These are phyloP conservation scores for Leccinum uliginosum DNA, from an alignment of 768 basidiomycete genomes.

Conservation along the genomic window DNA sequence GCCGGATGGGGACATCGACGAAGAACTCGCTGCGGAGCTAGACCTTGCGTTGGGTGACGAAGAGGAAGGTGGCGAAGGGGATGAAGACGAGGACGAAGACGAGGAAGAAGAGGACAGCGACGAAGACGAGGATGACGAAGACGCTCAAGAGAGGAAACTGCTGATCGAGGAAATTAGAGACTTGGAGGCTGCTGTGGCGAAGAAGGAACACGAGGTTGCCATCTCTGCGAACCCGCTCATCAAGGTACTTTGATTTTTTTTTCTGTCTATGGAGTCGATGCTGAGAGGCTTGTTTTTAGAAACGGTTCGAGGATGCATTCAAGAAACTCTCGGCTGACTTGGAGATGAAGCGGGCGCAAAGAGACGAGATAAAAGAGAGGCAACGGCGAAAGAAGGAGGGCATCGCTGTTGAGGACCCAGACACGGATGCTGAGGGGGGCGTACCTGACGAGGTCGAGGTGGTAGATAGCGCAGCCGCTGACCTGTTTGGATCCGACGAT, in stretches of 20 bases:
- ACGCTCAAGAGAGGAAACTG: constrained; percentile 70
- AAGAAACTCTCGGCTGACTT: constrained; percentile 84
- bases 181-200: constrained; percentile 80
- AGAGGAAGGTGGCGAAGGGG: constrained; percentile 58
- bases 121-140: constrained; percentile 81
- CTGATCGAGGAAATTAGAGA: constrained; percentile 88
- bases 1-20: constrained; percentile 78
- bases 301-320: constrained; percentile 90
- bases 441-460: constrained; percentile 34
- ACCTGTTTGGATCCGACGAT: constrained; percentile 49
- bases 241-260: constrained; percentile 42
- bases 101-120: constrained; percentile 45
- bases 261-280: neutral
- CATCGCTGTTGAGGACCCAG: constrained; percentile 37
- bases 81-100: constrained; percentile 62
- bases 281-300: constrained; percentile 38
- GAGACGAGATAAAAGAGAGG: constrained; percentile 76
- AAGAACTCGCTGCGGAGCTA: constrained; percentile 83
- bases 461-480: constrained; percentile 24
- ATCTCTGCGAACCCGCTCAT: constrained; percentile 85
- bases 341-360: constrained; percentile 77
- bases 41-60: constrained; percentile 75
- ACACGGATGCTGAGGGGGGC: constrained; percentile 37
- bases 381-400: constrained; percentile 71
- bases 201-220: constrained; percentile 80